Percentiles rank a stretch among this genome's conserved stretches.
Evolutionary conservation across 495 filamentous ascomycete genomes (phyloP).

Genomic region (Trypethelium eluteriae): DNA sequence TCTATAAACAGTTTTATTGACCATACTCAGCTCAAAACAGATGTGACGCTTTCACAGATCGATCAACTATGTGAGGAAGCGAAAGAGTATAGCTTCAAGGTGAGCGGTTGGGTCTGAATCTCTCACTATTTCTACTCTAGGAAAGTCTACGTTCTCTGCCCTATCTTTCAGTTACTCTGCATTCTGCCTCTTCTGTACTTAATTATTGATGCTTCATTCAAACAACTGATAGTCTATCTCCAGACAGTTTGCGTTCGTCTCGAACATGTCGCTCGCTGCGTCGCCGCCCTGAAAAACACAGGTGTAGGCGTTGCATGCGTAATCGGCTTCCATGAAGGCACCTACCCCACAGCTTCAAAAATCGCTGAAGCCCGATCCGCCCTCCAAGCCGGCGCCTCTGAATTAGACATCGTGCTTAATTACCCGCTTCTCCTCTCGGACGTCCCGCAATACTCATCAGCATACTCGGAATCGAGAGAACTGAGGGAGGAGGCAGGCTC

Average conservation of each 20-base stretch:
- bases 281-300: slow-evolving; percentile 45
- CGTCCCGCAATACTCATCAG: slow-evolving; percentile 38
- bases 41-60: slow-evolving; percentile 48
- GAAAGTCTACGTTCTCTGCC: neutral
- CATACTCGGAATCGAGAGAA: slow-evolving; percentile 52
- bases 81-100: slow-evolving; percentile 49
- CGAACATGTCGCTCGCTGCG: slow-evolving; percentile 46
- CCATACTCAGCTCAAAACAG: slow-evolving; percentile 55
- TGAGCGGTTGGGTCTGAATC: slow-evolving; percentile 24
- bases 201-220: slow-evolving; percentile 14
- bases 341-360: slow-evolving; percentile 25
- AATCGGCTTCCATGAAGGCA: slow-evolving; percentile 61
- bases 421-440: slow-evolving; percentile 45
- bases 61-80: slow-evolving; percentile 59
- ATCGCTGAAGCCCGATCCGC: slow-evolving; percentile 47
- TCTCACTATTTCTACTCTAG: neutral
- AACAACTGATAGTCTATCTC: neutral
- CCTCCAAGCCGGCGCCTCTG: slow-evolving; percentile 49
- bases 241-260: slow-evolving; percentile 53
- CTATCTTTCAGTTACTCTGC: neutral
- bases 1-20: slow-evolving; percentile 38
- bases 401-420: slow-evolving; percentile 65
- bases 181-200: slow-evolving; percentile 15
- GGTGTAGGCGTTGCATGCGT: slow-evolving; percentile 53
- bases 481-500: slow-evolving; percentile 46